These are phyloP conservation scores for Lasiosphaeris hirsuta DNA, from an alignment of 495 filamentous ascomycete species.

Conservation along the genomic window DNA sequence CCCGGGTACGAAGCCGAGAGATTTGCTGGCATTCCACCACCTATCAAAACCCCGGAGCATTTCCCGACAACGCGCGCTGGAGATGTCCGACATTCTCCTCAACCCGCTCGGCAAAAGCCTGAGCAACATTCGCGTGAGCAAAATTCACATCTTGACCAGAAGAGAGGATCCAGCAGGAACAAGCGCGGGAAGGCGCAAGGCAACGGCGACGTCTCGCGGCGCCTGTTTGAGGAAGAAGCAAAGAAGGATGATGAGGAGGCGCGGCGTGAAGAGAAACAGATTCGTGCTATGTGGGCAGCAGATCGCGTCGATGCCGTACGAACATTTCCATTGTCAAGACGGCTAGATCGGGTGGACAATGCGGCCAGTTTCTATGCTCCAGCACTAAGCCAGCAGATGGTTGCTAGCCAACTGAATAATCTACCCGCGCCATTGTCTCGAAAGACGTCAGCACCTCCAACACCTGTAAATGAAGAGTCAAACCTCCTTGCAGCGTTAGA, in stretches of 20 bases:
- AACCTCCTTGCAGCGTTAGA: slow-evolving; percentile 22
- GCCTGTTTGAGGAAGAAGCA: slow-evolving; percentile 22
- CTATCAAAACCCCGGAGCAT: slow-evolving; percentile 1
- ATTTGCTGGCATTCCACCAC: neutral
- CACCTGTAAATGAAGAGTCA: slow-evolving; percentile 2
- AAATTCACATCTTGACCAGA: neutral
- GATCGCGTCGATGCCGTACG: slow-evolving; percentile 21
- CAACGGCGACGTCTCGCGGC: neutral
- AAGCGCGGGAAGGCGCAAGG: slow-evolving; percentile 13
- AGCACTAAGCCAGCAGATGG: neutral
- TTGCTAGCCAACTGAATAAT: neutral
- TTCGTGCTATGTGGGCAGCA: slow-evolving; percentile 32
- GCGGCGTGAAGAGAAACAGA: slow-evolving; percentile 26
- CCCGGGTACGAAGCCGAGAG: neutral
- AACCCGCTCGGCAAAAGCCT: neutral
- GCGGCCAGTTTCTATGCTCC: neutral
- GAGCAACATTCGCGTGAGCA: slow-evolving; percentile 2
- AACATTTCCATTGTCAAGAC: slow-evolving; percentile 1
- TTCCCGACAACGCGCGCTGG: neutral
- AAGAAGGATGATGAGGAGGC: slow-evolving; percentile 25
- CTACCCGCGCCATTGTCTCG: neutral
- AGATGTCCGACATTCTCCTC: slow-evolving; percentile 7
- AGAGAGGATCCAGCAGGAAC: slow-evolving; percentile 5
- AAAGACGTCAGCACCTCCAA: neutral
- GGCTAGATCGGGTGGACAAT: neutral